phyloP scores from a whole-genome alignment of 768 basidiomycete species.

The Suillus clintonianus region DNA sequence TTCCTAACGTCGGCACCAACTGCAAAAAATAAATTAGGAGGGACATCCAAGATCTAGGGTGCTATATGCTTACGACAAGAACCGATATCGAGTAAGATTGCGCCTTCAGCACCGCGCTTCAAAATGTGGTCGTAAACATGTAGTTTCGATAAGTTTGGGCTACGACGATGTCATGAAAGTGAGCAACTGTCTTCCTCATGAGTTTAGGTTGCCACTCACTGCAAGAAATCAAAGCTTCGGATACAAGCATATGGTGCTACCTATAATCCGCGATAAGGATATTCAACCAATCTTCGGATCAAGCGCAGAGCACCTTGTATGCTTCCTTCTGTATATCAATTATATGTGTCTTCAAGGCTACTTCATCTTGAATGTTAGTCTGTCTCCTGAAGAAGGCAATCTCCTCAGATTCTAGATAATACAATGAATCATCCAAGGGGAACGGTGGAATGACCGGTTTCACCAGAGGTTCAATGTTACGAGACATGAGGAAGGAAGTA shows the following conservation, averaged over 20 bases:
- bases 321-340: neutral
- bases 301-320: neutral
- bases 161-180: neutral
- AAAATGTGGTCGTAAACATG: neutral
- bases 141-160: neutral
- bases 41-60: neutral
- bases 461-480: neutral
- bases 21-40: neutral
- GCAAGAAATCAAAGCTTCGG: neutral
- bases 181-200: neutral
- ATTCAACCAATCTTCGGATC: neutral
- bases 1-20: constrained; percentile 37
- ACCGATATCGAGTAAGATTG: constrained; percentile 42
- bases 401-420: neutral
- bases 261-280: neutral
- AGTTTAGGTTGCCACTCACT: neutral
- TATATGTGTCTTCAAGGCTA: neutral
- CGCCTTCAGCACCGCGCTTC: constrained; percentile 11
- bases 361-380: neutral
- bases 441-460: neutral
- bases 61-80: constrained; percentile 34
- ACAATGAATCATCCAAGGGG: neutral
- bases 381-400: neutral
- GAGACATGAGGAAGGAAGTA: neutral
- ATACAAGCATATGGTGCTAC: neutral